phyloP scores from a whole-genome alignment of 1,284 basidiomycete genomes.

The Ceratobasidium papillatum region DNA sequence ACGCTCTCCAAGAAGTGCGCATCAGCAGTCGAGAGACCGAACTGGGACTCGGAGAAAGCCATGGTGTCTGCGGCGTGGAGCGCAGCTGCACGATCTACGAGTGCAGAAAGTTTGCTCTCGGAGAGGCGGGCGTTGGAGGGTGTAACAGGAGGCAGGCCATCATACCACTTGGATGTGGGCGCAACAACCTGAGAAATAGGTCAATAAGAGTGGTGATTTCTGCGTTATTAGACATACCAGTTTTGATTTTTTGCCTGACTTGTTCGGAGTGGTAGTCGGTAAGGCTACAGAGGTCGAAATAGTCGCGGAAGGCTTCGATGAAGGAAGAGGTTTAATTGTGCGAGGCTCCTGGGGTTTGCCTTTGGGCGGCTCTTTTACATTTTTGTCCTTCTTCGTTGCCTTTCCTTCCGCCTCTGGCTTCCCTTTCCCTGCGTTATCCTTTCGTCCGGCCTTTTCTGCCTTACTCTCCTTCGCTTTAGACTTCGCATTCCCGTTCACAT shows the following conservation, averaged over 20 bases:
- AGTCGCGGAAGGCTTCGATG: neutral
- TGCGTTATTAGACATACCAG: conserved; percentile 4
- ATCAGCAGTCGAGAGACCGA: conserved; percentile 65
- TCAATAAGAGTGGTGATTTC: neutral
- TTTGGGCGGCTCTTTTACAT: conserved; percentile 48
- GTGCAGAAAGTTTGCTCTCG: conserved; percentile 57
- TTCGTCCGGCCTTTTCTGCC: conserved; percentile 47
- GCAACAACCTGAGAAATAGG: neutral
- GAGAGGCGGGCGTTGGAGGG: conserved; percentile 39
- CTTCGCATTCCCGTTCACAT: conserved; percentile 44
- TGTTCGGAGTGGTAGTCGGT: conserved; percentile 27
- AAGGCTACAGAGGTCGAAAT: neutral
- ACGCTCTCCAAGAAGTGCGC: conserved; percentile 84
- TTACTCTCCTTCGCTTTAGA: conserved; percentile 51
- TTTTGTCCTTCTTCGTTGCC: conserved; percentile 46
- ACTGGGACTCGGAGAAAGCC: conserved; percentile 52
- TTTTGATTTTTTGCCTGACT: conserved; percentile 45
- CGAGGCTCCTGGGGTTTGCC: conserved; percentile 44
- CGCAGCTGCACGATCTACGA: conserved; percentile 60
- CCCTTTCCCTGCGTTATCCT: conserved; percentile 40
- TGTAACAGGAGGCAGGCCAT: conserved; percentile 55
- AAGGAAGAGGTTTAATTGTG: conserved; percentile 44
- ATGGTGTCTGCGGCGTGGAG: conserved; percentile 62
- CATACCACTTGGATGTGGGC: conserved; percentile 62
- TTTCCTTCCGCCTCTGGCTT: conserved; percentile 42